Evolutionary conservation across 2,329 filamentous ascomycete genomes (phyloP).

Genomic region (Podosphaera aphanis): DNA sequence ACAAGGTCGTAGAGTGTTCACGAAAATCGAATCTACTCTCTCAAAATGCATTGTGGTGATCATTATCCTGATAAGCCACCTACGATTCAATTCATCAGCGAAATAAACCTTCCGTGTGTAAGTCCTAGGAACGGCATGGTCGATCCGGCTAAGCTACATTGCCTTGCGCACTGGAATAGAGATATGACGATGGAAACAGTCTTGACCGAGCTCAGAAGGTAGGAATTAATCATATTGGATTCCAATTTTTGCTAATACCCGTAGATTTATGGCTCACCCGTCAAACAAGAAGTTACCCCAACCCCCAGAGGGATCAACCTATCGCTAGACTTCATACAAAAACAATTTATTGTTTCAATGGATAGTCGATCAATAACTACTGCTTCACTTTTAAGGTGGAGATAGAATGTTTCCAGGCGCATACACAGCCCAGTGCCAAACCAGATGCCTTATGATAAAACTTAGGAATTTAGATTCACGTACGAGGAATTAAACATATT

Average conservation of each 20-base stretch:
- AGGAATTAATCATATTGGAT: constrained; percentile 12
- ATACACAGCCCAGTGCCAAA: too few relatives aligned
- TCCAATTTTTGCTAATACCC: constrained; percentile 1
- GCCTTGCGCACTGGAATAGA: constrained; percentile 72
- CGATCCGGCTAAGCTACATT: constrained; percentile 62
- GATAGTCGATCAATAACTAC: not conserved
- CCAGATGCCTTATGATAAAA: not conserved
- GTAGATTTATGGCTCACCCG: constrained; percentile 76
- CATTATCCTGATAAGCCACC: constrained; percentile 79
- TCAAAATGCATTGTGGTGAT: constrained; percentile 85
- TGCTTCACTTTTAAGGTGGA: not conserved
- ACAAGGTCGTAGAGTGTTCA: constrained; percentile 47
- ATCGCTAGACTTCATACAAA: constrained; percentile 4
- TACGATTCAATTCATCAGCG: constrained; percentile 74
- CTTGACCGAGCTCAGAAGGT: constrained; percentile 66
- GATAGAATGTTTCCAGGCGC: too few relatives aligned
- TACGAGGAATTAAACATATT: too few relatives aligned
- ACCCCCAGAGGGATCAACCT: constrained; percentile 62
- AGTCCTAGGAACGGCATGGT: constrained; percentile 60
- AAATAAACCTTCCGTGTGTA: constrained; percentile 92
- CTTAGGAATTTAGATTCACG: not conserved
- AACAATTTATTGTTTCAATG: not conserved
- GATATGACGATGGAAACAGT: constrained; percentile 92
- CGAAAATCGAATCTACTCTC: constrained; percentile 96
- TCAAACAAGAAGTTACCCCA: constrained; percentile 89